phyloP scores from a whole-genome alignment of 441 rosid genomes.

The Dalechampia spathulata region DNA sequence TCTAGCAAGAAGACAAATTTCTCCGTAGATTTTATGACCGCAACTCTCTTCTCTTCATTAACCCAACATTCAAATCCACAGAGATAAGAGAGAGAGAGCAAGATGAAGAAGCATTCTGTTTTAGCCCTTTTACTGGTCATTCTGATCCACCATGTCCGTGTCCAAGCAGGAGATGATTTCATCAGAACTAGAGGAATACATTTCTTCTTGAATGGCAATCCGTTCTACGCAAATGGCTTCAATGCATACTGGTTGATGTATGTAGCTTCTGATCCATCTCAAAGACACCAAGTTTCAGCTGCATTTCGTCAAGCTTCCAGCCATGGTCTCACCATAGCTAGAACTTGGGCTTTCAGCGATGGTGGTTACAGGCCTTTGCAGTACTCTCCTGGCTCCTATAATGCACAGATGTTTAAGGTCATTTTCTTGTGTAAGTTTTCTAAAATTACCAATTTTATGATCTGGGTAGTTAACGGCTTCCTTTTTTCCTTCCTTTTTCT shows the following conservation, averaged over 20 bases:
- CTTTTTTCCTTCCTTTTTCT: not conserved
- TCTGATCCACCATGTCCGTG: conserved; percentile 23
- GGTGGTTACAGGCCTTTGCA: conserved; percentile 88
- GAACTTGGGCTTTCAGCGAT: conserved; percentile 98
- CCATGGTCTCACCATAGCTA: conserved; percentile 71
- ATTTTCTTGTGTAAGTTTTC: too few relatives aligned
- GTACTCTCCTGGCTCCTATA: conserved; percentile 78
- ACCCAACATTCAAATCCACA: not conserved
- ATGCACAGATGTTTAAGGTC: conserved; percentile 86
- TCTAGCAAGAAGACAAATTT: too few relatives aligned
- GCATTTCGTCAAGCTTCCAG: conserved; percentile 61
- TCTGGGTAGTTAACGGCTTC: too few relatives aligned
- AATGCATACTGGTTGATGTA: conserved; percentile 98
- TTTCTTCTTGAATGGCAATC: conserved; percentile 64
- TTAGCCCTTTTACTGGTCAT: conserved; percentile 22
- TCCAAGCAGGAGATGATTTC: conserved; percentile 49
- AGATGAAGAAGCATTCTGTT: conserved; percentile 36
- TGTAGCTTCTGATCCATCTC: conserved; percentile 71
- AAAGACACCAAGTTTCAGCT: conserved; percentile 53
- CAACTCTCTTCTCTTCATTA: not conserved
- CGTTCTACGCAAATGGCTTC: conserved; percentile 84
- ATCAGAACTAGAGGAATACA: conserved; percentile 64
- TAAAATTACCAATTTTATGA: too few relatives aligned
- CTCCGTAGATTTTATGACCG: too few relatives aligned
- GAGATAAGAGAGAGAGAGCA: conserved; percentile 2